phyloP scores from a whole-genome alignment of 306 rosid species.

The Calophaca sinica region DNA sequence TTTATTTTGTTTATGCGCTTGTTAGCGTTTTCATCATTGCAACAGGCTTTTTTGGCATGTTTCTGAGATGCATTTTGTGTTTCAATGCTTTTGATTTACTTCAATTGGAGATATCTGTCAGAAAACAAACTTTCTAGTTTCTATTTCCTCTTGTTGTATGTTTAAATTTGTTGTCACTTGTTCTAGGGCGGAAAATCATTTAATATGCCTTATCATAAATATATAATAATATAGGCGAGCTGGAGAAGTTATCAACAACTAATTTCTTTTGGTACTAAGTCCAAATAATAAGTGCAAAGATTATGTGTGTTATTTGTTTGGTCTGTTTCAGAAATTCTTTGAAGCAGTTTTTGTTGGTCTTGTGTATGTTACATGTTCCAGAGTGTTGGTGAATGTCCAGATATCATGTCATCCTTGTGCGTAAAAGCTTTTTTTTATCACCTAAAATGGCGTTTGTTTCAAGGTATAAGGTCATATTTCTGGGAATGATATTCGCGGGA shows the following conservation, averaged over 20 bases:
- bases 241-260: not conserved
- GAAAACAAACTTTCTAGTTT: not conserved
- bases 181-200: not conserved
- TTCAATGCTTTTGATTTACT: slow-evolving; percentile 3
- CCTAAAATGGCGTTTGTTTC: not conserved
- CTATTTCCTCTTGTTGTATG: slow-evolving; percentile 4
- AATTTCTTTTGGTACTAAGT: not conserved
- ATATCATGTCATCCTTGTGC: slow-evolving; percentile 1
- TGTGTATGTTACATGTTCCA: not conserved
- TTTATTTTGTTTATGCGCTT: not conserved
- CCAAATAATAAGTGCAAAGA: not conserved
- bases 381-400: not conserved
- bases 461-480: not conserved
- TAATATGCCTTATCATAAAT: not conserved
- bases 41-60: not conserved
- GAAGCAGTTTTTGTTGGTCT: not conserved
- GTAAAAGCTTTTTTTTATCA: not conserved
- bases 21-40: slow-evolving; percentile 5
- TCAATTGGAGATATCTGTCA: slow-evolving; percentile 8
- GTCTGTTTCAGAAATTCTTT: slow-evolving; percentile 6
- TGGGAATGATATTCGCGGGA: not conserved
- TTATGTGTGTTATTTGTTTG: not conserved
- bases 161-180: slow-evolving; percentile 19
- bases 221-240: slow-evolving; percentile 3
- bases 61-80: not conserved